Evolutionary conservation across 495 filamentous ascomycete species (phyloP).

Genomic region (Neurospora sp.): DNA sequence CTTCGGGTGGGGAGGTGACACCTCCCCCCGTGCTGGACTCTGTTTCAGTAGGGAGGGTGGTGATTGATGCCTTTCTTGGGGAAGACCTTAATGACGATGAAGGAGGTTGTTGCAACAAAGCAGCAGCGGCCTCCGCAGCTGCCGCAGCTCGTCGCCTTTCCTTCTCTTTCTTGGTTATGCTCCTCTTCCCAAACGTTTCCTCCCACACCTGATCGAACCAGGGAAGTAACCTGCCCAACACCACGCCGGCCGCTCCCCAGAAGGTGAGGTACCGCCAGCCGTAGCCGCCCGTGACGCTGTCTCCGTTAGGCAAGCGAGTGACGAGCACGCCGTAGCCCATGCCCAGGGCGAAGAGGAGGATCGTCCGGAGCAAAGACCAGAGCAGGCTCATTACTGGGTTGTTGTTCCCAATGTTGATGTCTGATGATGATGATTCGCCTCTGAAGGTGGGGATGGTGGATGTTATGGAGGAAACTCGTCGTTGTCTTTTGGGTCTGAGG

Average conservation of each 20-base stretch:
- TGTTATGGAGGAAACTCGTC: conserved; percentile 12
- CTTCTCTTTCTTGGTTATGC: conserved; percentile 4
- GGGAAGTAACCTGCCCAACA: conserved; percentile 68
- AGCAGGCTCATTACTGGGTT: conserved; percentile 1
- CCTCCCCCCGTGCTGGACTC: neutral
- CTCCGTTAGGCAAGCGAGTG: conserved; percentile 49
- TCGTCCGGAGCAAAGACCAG: conserved; percentile 42
- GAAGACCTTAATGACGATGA: neutral
- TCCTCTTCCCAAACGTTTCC: conserved; percentile 14
- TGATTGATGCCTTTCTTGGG: neutral
- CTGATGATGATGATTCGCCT: conserved; percentile 19
- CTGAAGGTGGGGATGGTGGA: neutral
- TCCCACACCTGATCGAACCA: conserved; percentile 67
- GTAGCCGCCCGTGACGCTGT: conserved; percentile 20
- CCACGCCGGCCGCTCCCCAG: conserved; percentile 75
- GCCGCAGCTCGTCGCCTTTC: conserved; percentile 4
- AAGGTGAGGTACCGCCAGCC: conserved; percentile 61
- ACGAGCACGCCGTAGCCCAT: conserved; percentile 77
- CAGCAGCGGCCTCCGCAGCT: neutral
- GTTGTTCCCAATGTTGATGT: conserved; percentile 1
- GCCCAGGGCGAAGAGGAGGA: conserved; percentile 71
- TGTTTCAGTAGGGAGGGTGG: neutral
- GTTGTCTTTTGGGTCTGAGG: neutral
- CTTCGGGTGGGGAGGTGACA: conserved; percentile 17
- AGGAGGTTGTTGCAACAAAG: neutral